A percentile compares a stretch with the other conserved stretches of the same genome.
These are phyloP conservation scores for Cupressus sempervirens DNA, from an alignment of 75 land plant species.

Conservation along the genomic window DNA sequence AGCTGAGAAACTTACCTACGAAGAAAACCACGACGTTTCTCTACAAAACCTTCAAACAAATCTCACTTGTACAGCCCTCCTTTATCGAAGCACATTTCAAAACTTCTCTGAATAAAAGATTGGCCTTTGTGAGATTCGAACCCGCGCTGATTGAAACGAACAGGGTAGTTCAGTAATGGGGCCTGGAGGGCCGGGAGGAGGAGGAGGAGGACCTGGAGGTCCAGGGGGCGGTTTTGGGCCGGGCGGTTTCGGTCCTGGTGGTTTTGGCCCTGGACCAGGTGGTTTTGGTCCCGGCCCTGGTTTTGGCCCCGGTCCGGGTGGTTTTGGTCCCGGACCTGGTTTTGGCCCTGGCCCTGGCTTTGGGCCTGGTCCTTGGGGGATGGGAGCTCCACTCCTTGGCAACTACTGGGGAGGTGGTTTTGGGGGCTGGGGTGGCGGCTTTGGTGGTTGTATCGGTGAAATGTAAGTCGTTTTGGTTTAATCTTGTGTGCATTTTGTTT, in stretches of 20 bases:
- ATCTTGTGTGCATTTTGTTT: too few species aligned
- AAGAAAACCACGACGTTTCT: neutral
- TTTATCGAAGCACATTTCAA: neutral
- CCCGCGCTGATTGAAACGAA: neutral
- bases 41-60: neutral
- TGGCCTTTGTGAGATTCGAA: neutral
- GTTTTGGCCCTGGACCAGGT: neutral
- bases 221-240: neutral
- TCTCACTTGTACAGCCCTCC: neutral
- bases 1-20: neutral
- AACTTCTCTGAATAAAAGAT: neutral
- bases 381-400: neutral
- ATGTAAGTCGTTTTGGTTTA: neutral
- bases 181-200: neutral
- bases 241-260: neutral
- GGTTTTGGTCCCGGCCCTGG: neutral
- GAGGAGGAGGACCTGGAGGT: neutral
- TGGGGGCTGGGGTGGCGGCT: neutral
- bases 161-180: neutral
- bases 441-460: neutral
- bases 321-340: neutral
- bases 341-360: neutral
- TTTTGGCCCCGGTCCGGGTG: neutral
- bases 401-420: constrained; percentile 8
- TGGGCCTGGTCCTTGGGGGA: constrained; percentile 7